Percentiles rank a stretch among this genome's conserved stretches.
Evolutionary conservation across 345 rosid species (phyloP).

Genomic region (Chamaenerion angustifolium): DNA sequence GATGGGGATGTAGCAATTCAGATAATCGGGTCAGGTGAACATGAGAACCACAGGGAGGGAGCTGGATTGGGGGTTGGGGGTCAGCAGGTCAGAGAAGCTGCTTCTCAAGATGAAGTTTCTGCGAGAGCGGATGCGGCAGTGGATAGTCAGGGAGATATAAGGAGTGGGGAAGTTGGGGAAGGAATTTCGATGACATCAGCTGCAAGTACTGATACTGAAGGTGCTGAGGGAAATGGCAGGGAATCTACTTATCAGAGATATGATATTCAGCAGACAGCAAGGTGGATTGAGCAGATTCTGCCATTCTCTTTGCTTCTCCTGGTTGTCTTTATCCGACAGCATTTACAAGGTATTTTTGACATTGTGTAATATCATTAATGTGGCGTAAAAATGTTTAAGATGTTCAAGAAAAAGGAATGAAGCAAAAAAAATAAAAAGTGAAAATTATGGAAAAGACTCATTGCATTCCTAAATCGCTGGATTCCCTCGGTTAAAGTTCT

Average conservation of each 20-base stretch:
- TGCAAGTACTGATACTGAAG: conserved; percentile 30
- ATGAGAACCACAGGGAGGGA: conserved; percentile 36
- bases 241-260: conserved; percentile 95
- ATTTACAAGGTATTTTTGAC: conserved; percentile 64
- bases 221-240: conserved; percentile 44
- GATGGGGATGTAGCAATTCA: conserved; percentile 87
- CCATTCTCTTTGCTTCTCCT: conserved; percentile 94
- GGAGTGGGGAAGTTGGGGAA: conserved; percentile 31
- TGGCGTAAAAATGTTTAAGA: no score
- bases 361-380: neutral
- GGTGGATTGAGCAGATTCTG: conserved; percentile 97
- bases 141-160: conserved; percentile 31
- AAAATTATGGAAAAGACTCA: no score
- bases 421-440: no score
- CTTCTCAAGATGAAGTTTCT: conserved; percentile 24
- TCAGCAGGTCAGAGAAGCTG: conserved; percentile 34
- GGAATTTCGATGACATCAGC: conserved; percentile 30
- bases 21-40: conserved; percentile 82
- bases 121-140: conserved; percentile 11
- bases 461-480: no score
- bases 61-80: conserved; percentile 38
- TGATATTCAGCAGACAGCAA: conserved; percentile 97
- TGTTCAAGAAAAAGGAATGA: no score
- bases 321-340: conserved; percentile 98
- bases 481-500: no score